Base-by-base conservation (phyloP, 441 rosid species). In the Syzygium syzygioides region DNA sequence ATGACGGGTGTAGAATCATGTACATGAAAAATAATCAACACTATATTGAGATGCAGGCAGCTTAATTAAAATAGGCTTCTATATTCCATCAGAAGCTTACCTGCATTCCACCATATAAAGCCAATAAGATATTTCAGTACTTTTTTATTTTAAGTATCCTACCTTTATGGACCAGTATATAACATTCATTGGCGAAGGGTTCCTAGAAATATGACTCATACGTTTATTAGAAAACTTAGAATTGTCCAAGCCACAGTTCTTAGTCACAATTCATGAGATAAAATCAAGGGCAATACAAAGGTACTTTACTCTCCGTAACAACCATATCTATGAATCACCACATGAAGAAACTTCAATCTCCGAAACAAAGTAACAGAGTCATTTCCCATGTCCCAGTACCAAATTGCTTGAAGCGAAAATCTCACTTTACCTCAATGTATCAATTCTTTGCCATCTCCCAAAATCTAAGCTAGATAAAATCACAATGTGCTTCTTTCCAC, bases 401-500 rank as follows among this genome's bases (percentile, higher is more conserved):
- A 71, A 71, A 71, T 71, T 37, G 50, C 28, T 71, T 20, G 83
- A 52, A 53, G 86, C 28, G 64, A 30, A 85, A 62, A 8, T 20
- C 66, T 55, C 50, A 30, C 18, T 52, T 62, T 94, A 97, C 99
- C 98, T 95, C 66, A 97, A 95, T 93, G 91, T 91, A 86, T 98
- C 99, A 92, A 96, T 94, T 91, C 89, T 95, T 92, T 93, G 95
- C 97, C 94, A 96, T 92, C 94, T 95, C 86, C 96, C 96, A 93
- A 98, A 98, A 89, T 98, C 99, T 89, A 98, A 93, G 94, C 97
- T 93, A 26, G 99, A 97, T 84, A 98, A 95, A 89, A 96, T 91
- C 86, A 95, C 88, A 20, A 94, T 94, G 86, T 95, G 95, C 90
- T 95, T 94, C 93, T 93, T 98, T 90, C 98, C 96, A 89, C 92